These are phyloP conservation scores for Pharnaceum exiguum DNA, from an alignment of 148 eudicot species.

Conservation along the genomic window DNA sequence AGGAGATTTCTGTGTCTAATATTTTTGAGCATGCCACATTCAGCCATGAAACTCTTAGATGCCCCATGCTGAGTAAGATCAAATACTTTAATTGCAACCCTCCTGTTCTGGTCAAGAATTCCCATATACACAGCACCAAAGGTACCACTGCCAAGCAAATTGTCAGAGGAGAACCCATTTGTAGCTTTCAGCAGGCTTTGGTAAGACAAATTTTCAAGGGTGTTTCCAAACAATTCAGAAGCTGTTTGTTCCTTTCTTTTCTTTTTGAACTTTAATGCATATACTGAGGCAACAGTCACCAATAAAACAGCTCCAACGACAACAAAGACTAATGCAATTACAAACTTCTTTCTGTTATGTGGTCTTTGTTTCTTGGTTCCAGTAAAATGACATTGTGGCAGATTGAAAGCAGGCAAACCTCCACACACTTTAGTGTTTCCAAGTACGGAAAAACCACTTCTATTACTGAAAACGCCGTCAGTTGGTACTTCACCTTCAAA, in stretches of 20 bases:
- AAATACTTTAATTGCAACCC: constrained; percentile 13
- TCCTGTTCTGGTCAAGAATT: not conserved
- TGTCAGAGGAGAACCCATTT: constrained; percentile 18
- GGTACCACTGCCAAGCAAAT: constrained; percentile 21
- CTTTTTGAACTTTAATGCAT: not conserved
- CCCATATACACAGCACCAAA: constrained; percentile 32
- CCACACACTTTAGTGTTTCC: constrained; percentile 43
- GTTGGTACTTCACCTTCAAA: constrained; percentile 37
- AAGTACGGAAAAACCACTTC: constrained; percentile 15
- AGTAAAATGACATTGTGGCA: constrained; percentile 19
- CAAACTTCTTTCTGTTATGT: not conserved
- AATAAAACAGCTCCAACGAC: constrained; percentile 6
- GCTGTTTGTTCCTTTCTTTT: not conserved
- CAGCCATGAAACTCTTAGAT: constrained; percentile 18
- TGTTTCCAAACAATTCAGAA: not conserved
- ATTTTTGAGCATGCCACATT: constrained; percentile 6
- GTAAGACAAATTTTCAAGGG: constrained; percentile 16
- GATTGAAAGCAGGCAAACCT: constrained; percentile 23
- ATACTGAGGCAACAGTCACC: not conserved
- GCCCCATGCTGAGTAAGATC: constrained; percentile 12
- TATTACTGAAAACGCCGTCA: constrained; percentile 26
- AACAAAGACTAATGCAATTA: constrained; percentile 2
- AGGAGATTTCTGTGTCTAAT: constrained; percentile 16
- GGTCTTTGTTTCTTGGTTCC: not conserved
- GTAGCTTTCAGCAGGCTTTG: constrained; percentile 21